These are phyloP conservation scores for Brassica nigra DNA, from an alignment of 345 rosid species.

Conservation along the genomic window DNA sequence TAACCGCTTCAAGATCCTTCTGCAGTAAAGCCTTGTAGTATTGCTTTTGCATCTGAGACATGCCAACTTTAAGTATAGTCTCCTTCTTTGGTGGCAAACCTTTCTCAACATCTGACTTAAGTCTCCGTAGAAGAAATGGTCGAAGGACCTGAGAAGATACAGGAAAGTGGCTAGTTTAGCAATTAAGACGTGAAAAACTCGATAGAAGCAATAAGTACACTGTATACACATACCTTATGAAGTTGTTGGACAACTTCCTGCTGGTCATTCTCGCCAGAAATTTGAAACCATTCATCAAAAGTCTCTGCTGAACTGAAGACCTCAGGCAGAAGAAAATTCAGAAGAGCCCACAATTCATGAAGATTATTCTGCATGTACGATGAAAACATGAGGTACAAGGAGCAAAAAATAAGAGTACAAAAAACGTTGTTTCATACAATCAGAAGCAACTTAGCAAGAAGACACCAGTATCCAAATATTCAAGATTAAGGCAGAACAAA, in stretches of 20 bases:
- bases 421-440: constrained; percentile 6
- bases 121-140: constrained; percentile 95
- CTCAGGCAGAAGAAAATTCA: constrained; percentile 95
- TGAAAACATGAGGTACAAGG: constrained; percentile 21
- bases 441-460: background rate
- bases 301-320: constrained; percentile 98
- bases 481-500: constrained; percentile 23
- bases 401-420: background rate
- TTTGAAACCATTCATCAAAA: constrained; percentile 99
- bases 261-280: constrained; percentile 98
- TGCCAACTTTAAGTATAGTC: constrained; percentile 97
- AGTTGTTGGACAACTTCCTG: constrained; percentile 99
- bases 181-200: background rate
- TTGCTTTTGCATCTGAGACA: constrained; percentile 99
- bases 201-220: background rate
- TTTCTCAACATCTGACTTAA: constrained; percentile 98
- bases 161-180: constrained; percentile 17
- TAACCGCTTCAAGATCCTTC: constrained; percentile 98
- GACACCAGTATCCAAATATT: background rate
- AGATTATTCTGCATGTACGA: constrained; percentile 86
- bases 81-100: constrained; percentile 99
- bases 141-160: constrained; percentile 68
- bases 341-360: constrained; percentile 98
- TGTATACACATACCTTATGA: constrained; percentile 75
- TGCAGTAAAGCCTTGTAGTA: constrained; percentile 89